Evolutionary conservation across 2,329 filamentous ascomycete genomes (phyloP).

Genomic region (Fusarium citri): DNA sequence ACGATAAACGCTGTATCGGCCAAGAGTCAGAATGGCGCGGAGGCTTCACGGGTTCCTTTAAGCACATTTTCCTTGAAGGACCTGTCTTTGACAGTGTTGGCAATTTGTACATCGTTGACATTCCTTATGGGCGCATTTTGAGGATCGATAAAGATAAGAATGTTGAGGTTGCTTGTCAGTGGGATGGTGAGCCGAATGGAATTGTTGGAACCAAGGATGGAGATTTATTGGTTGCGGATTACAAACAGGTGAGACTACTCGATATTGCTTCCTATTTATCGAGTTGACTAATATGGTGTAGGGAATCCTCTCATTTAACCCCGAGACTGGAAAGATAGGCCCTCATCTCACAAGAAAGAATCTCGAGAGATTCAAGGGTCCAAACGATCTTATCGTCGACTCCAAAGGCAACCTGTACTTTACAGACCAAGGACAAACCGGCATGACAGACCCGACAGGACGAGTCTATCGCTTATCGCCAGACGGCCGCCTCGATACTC

Average conservation of each 20-base stretch:
- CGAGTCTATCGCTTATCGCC: constrained; percentile 53
- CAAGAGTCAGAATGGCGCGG: constrained; percentile 55
- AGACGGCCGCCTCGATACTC: constrained; percentile 52
- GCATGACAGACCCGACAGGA: constrained; percentile 56
- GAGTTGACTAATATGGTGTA: constrained; percentile 10
- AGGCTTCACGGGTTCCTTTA: constrained; percentile 49
- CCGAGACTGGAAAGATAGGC: constrained; percentile 42
- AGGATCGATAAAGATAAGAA: constrained; percentile 48
- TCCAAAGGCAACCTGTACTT: constrained; percentile 55
- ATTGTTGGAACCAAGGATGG: constrained; percentile 51
- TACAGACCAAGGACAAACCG: constrained; percentile 59
- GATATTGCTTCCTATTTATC: neutral
- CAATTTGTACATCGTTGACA: constrained; percentile 54
- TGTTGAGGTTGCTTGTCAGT: constrained; percentile 48
- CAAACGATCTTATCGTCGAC: constrained; percentile 56
- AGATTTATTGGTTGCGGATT: constrained; percentile 53
- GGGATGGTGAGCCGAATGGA: constrained; percentile 57
- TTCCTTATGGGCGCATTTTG: constrained; percentile 55
- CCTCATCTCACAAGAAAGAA: constrained; percentile 52
- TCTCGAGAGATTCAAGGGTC: constrained; percentile 57
- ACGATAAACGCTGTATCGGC: constrained; percentile 49
- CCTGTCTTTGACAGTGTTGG: constrained; percentile 49
- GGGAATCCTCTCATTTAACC: constrained; percentile 54
- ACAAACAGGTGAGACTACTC: constrained; percentile 52
- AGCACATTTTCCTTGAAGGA: constrained; percentile 56